A percentile compares a stretch with the other conserved stretches of the same genome.
Conservation (phyloP, 1,284 basidiomycete genomes). For the Apiotrichum gamsii region DNA sequence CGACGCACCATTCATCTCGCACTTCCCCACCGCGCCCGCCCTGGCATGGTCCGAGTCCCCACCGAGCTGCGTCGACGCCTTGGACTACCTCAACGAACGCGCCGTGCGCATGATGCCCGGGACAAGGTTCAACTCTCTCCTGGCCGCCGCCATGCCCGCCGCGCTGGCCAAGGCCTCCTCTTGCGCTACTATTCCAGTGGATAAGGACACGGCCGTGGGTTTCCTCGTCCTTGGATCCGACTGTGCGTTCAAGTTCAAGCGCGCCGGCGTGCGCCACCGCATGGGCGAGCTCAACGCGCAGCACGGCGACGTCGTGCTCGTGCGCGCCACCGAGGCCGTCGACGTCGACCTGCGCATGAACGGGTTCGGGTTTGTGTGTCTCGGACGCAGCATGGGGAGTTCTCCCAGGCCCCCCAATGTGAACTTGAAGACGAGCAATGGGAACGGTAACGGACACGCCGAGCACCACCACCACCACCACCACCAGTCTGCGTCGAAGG, state of each 20-base stretch:
- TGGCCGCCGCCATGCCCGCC: conserved; percentile 30
- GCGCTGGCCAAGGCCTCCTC: conserved; percentile 6
- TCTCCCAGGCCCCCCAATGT: too few species aligned
- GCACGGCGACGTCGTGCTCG: conserved; percentile 38
- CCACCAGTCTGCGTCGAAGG: too few species aligned
- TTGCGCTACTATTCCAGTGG: conserved; percentile 4
- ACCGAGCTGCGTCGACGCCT: conserved; percentile 14
- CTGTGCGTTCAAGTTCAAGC: conserved; percentile 12
- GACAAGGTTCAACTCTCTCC: conserved; percentile 35
- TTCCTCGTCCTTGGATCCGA: conserved; percentile 32
- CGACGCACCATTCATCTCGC: conserved; percentile 14
- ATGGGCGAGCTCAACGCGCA: conserved; percentile 26
- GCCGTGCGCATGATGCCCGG: conserved; percentile 12
- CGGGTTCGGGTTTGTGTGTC: conserved; percentile 36
- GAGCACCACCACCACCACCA: too few species aligned
- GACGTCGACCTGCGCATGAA: conserved; percentile 29
- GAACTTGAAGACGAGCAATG: too few species aligned
- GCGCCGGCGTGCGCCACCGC: conserved; percentile 4
- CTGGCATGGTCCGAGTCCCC: conserved; percentile 22
- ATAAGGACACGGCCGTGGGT: conserved; percentile 12
- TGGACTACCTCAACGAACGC: conserved; percentile 34
- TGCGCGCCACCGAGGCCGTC: conserved; percentile 19
- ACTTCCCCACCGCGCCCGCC: conserved; percentile 20
- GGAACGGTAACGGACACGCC: too few species aligned
- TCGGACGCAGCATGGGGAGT: not conserved